These are phyloP conservation scores for Plantago elongata DNA, from an alignment of 257 asterid genomes.

Conservation along the genomic window DNA sequence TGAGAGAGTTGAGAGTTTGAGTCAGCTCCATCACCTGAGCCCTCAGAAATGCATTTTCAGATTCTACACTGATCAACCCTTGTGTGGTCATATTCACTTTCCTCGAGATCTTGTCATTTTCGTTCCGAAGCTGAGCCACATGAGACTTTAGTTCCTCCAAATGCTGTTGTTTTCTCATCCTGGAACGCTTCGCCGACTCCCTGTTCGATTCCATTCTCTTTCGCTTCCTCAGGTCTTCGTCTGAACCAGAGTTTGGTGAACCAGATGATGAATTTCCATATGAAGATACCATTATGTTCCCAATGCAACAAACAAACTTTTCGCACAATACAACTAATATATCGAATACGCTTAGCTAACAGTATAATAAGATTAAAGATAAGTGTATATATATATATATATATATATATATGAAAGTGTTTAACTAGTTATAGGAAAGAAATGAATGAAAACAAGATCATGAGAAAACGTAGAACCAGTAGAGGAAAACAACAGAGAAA, in stretches of 20 bases:
- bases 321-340: background rate
- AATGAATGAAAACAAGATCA: slow-evolving; percentile 10
- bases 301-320: background rate
- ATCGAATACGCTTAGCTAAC: background rate
- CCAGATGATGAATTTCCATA: slow-evolving; percentile 69
- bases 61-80: slow-evolving; percentile 48
- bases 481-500: slow-evolving; percentile 86
- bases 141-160: slow-evolving; percentile 65
- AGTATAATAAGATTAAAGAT: too few relatives aligned
- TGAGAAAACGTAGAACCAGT: slow-evolving; percentile 94
- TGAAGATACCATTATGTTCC: slow-evolving; percentile 49
- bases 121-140: slow-evolving; percentile 41
- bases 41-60: slow-evolving; percentile 64
- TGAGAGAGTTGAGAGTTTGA: slow-evolving; percentile 60
- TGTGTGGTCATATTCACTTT: slow-evolving; percentile 39
- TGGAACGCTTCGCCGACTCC: slow-evolving; percentile 85
- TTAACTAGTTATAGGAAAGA: background rate
- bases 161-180: slow-evolving; percentile 83
- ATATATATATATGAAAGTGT: background rate
- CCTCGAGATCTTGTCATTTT: slow-evolving; percentile 39
- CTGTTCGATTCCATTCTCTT: slow-evolving; percentile 89
- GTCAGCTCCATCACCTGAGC: slow-evolving; percentile 79
- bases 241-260: slow-evolving; percentile 44
- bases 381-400: too few relatives aligned
- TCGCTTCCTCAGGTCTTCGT: slow-evolving; percentile 52